Conservation (phyloP, 768 basidiomycete genomes). For the Mycena leptocephala region DNA sequence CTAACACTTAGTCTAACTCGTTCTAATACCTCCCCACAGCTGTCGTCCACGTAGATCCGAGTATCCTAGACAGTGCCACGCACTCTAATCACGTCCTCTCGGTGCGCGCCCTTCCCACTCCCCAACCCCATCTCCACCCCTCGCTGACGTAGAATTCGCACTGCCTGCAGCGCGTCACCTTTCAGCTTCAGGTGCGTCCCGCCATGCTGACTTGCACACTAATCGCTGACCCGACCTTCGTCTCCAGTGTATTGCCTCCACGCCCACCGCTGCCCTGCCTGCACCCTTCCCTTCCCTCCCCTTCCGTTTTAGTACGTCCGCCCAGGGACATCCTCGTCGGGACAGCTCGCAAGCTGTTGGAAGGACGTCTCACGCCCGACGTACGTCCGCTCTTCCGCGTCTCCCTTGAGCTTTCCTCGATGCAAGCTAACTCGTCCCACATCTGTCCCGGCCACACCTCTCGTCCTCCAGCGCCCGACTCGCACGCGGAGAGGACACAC, state of each 20-base stretch:
- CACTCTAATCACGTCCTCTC: too few relatives aligned
- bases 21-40: background rate
- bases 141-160: background rate
- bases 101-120: too few relatives aligned
- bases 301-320: background rate
- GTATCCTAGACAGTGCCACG: background rate
- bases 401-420: background rate
- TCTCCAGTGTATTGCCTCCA: constrained; percentile 1
- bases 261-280: background rate
- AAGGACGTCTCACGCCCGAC: background rate
- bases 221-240: background rate
- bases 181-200: background rate
- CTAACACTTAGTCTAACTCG: background rate
- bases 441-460: background rate
- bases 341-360: background rate
- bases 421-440: background rate
- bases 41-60: background rate
- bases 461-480: background rate
- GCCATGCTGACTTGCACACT: background rate
- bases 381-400: background rate
- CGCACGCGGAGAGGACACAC: background rate
- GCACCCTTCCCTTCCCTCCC: background rate
- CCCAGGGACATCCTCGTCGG: too few relatives aligned
- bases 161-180: background rate
- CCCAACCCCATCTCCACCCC: background rate